Conservation (phyloP, 805 yeast genomes). For the Saturnispora zaruensis region DNA sequence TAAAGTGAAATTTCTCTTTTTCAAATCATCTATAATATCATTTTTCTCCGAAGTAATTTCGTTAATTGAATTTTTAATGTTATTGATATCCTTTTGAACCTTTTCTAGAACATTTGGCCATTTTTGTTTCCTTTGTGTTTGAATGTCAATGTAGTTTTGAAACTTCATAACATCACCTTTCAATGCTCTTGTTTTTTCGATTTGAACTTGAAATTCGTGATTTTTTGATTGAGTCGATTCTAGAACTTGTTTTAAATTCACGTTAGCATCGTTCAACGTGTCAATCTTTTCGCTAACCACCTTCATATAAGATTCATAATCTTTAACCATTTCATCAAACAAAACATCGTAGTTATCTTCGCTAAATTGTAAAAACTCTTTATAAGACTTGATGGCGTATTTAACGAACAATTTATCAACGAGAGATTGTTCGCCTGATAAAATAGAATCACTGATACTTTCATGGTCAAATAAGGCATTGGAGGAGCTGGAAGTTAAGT, state of each 20-base stretch:
- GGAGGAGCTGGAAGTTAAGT: not conserved
- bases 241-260: conserved; percentile 31
- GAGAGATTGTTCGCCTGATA: conserved; percentile 14
- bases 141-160: conserved; percentile 58
- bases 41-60: conserved; percentile 30
- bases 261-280: conserved; percentile 34
- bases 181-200: conserved; percentile 51
- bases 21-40: conserved; percentile 39
- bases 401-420: conserved; percentile 29
- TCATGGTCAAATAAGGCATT: not conserved
- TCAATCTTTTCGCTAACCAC: conserved; percentile 41
- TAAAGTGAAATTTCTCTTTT: conserved; percentile 50
- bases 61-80: conserved; percentile 32
- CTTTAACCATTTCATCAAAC: conserved; percentile 45
- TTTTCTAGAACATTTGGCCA: conserved; percentile 57
- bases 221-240: conserved; percentile 37
- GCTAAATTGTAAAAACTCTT: conserved; percentile 48
- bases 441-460: conserved; percentile 23
- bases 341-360: conserved; percentile 53
- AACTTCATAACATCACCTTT: conserved; percentile 66
- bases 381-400: conserved; percentile 60
- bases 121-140: conserved; percentile 53
- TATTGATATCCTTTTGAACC: conserved; percentile 45
- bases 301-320: conserved; percentile 43
- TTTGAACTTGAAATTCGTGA: conserved; percentile 41